Percentiles rank a stretch among this genome's conserved stretches.
These are phyloP conservation scores for Leccinellum luteum DNA, from an alignment of 768 basidiomycete genomes.

Conservation along the genomic window DNA sequence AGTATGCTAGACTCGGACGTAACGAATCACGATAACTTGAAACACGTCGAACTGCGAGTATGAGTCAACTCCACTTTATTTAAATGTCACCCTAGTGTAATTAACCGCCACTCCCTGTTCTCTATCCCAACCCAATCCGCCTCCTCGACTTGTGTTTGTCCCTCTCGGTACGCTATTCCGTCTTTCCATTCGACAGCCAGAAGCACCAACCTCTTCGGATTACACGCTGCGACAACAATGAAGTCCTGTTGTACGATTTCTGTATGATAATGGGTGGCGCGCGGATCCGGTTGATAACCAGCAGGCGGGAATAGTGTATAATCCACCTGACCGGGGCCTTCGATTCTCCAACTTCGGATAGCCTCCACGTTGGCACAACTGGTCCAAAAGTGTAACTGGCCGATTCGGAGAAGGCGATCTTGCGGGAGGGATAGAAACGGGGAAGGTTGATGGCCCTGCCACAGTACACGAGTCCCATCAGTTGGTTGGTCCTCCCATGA, in stretches of 20 bases:
- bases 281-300: not conserved
- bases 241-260: conserved; percentile 13
- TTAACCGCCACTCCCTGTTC: conserved; percentile 12
- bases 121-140: conserved; percentile 3
- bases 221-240: conserved; percentile 7
- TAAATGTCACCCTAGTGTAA: not conserved
- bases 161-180: conserved; percentile 15
- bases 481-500: not conserved
- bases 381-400: conserved; percentile 18
- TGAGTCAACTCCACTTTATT: not conserved
- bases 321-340: not conserved
- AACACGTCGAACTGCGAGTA: not conserved
- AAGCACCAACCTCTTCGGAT: not conserved
- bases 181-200: conserved; percentile 17
- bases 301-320: not conserved
- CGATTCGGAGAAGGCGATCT: not conserved
- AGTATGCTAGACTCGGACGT: no score
- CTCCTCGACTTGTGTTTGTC: not conserved
- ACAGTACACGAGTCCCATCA: not conserved
- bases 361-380: conserved; percentile 1
- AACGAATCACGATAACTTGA: no score
- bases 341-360: not conserved
- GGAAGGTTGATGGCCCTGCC: not conserved
- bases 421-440: not conserved
- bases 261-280: not conserved